These are phyloP conservation scores for Mortierella sp. DNA, from an alignment of 371 early-diverging fungal species.

Conservation along the genomic window DNA sequence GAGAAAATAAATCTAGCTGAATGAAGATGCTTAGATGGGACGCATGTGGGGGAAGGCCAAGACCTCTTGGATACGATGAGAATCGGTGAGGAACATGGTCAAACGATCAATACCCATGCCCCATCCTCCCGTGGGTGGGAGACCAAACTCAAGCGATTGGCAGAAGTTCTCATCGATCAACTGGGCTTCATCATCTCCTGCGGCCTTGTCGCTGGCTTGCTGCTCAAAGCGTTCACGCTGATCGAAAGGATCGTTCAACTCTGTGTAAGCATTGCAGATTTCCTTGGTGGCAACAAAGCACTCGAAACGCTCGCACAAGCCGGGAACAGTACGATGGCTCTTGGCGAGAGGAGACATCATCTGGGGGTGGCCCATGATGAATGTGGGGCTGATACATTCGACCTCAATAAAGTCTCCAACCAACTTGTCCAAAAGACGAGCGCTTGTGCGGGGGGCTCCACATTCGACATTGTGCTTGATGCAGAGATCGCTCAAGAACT, in stretches of 20 bases:
- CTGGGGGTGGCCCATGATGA: constrained; percentile 98
- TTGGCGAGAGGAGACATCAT: constrained; percentile 99
- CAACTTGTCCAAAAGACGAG: constrained; percentile 96
- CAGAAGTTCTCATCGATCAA: constrained; percentile 99
- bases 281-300: constrained; percentile 99
- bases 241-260: constrained; percentile 99
- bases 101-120: constrained; percentile 99
- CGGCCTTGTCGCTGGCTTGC: constrained; percentile 97
- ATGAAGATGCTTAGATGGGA: constrained; percentile 59
- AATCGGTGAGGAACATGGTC: constrained; percentile 99
- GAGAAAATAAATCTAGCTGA: not conserved
- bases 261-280: constrained; percentile 98
- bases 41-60: constrained; percentile 97
- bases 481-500: constrained; percentile 94
- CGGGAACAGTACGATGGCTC: constrained; percentile 92
- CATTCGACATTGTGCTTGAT: constrained; percentile 94
- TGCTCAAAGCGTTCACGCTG: constrained; percentile 98
- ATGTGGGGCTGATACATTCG: constrained; percentile 96
- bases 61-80: constrained; percentile 99
- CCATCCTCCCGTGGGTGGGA: constrained; percentile 99
- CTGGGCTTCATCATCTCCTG: constrained; percentile 99
- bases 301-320: constrained; percentile 99
- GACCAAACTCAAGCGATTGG: constrained; percentile 97
- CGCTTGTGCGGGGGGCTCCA: constrained; percentile 94
- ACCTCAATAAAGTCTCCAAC: constrained; percentile 98